A percentile compares a stretch with the other conserved stretches of the same genome.
Conservation (phyloP, 2,329 filamentous ascomycete species). For the Nemania sp. region DNA sequence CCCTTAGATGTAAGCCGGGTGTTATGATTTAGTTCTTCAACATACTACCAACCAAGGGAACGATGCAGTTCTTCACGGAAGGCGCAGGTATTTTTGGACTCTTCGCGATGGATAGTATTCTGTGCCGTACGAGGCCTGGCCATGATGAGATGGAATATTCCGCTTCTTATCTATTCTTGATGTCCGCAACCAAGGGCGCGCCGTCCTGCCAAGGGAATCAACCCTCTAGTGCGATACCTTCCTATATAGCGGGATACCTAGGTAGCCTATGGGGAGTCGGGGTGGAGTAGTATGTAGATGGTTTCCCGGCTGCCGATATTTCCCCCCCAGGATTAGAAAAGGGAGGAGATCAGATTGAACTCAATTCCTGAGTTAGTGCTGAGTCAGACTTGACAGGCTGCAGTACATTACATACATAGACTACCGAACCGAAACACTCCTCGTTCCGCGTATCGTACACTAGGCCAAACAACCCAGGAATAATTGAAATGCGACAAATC, state of each 20-base stretch:
- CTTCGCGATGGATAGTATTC: neutral
- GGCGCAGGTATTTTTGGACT: neutral
- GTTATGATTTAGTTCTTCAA: neutral
- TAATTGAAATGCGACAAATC: neutral
- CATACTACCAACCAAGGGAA: constrained; percentile 4
- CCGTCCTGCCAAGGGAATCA: neutral
- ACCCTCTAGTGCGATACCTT: neutral
- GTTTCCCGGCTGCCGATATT: neutral
- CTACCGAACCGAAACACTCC: neutral
- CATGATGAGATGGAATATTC: constrained; percentile 13
- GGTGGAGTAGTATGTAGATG: constrained; percentile 9
- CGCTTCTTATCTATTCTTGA: constrained; percentile 9
- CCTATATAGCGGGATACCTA: too few species aligned
- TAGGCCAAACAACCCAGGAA: neutral
- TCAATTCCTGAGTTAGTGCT: constrained; percentile 23
- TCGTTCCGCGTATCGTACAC: neutral
- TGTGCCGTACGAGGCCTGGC: neutral
- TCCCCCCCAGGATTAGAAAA: constrained; percentile 5
- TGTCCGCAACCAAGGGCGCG: neutral
- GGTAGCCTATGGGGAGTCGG: neutral
- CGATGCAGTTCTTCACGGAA: constrained; percentile 3
- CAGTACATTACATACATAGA: neutral
- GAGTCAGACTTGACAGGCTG: constrained; percentile 17
- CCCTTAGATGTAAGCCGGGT: constrained; percentile 9
- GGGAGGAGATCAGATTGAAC: constrained; percentile 10